Evolutionary conservation across 192 early-diverging fungal genomes (phyloP).

Genomic region (Gigaspora rosea): DNA sequence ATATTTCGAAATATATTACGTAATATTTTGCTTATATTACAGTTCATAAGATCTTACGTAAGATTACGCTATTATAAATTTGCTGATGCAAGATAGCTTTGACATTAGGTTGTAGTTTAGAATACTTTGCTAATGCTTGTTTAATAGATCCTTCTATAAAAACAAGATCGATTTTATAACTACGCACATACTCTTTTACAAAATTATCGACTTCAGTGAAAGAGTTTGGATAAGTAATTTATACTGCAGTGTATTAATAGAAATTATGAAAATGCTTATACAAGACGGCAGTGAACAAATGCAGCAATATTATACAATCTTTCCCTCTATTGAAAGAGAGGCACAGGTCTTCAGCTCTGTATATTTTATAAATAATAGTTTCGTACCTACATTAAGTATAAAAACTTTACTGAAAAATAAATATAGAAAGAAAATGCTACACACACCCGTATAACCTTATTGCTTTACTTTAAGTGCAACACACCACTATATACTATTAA

Average conservation of each 20-base stretch:
- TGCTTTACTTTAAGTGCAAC: too few species aligned
- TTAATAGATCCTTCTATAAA: constrained; percentile 76
- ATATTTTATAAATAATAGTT: neutral
- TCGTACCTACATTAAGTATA: neutral
- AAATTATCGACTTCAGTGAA: constrained; percentile 90
- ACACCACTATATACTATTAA: too few species aligned
- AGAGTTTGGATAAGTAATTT: constrained; percentile 73
- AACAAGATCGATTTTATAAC: constrained; percentile 74
- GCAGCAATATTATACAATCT: constrained; percentile 92
- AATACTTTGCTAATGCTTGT: constrained; percentile 69
- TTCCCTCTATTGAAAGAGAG: constrained; percentile 97
- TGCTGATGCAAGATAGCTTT: constrained; percentile 82
- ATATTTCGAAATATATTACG: too few species aligned
- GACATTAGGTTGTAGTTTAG: constrained; percentile 49
- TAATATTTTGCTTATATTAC: too few species aligned
- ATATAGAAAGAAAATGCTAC: neutral
- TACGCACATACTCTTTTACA: constrained; percentile 70
- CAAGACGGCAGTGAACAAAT: constrained; percentile 72
- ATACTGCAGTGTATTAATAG: constrained; percentile 53
- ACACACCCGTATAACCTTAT: constrained; percentile 58
- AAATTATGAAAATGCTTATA: constrained; percentile 38
- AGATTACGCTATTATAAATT: too few species aligned
- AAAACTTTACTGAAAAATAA: neutral
- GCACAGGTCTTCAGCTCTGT: constrained; percentile 65
- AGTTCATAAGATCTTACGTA: too few species aligned